Base-by-base conservation (phyloP, 1,284 basidiomycete species). In the Papiliotrema fonsecae region DNA sequence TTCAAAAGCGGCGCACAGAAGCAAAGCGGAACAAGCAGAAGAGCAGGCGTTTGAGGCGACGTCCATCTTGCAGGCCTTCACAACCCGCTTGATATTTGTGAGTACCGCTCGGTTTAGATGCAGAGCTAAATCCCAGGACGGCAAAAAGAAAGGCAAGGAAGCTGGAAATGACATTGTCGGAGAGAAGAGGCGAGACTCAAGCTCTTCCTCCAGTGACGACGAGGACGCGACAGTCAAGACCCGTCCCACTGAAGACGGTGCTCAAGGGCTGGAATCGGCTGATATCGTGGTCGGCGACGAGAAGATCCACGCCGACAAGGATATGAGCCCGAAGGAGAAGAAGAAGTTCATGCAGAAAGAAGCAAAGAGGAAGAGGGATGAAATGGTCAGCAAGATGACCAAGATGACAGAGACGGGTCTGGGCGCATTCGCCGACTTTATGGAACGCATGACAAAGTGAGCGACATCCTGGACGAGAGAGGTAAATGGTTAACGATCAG, bases 41-140 rank as follows among this genome's bases (percentile, higher is more conserved):
- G 64, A 74, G 53, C 75, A 75, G 54, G 72, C 72, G 2, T 76
- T 73, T 56, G 76, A 76, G 50, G 72, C 74, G 21, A 67, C 67
- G 1, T 67, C 66, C 22, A 57, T 69, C 31, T 37, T 72, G 4
- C 68, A 76, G 51, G 64, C 70, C 2, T 74, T 73, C 43, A 68
- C 71, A 1, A 65, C 73, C 10, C 53, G 64, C 10, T 53, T 75
- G 27, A 57, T 69, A 32, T 62, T 65, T 47, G 64, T 65, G 34
- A 56, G 64, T 62, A 27, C 7, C 6, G 11, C 30, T 44, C 40
- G 18, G 26, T 21, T 25, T 16, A 25, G 4, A 10, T 31, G 3
- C n/a, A 28, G 21, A 27, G n/a, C 46, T 50, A 3, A 42, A 13
- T 21, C 28, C 6, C 34, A 64, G 61, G 66, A 64, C 45, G 64